Conservation (phyloP, 768 basidiomycete species). For the Rhizopogon sp. region DNA sequence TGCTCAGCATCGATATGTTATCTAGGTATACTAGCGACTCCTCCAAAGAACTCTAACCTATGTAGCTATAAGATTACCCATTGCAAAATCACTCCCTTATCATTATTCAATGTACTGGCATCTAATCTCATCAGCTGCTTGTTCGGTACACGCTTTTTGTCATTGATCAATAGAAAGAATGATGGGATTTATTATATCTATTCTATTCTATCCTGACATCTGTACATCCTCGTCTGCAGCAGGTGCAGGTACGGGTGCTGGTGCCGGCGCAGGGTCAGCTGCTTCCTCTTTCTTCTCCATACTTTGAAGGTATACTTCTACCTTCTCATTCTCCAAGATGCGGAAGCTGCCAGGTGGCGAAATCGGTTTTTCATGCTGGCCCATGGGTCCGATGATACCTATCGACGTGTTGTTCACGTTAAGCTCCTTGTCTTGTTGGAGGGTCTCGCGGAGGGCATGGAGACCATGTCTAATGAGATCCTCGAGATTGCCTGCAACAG, state of each 20-base stretch:
- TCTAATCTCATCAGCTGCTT: neutral
- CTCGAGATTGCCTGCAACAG: conserved; percentile 65
- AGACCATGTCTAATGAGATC: conserved; percentile 91
- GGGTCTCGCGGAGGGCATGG: conserved; percentile 90
- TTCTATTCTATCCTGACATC: conserved; percentile 60
- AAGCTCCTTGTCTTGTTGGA: conserved; percentile 98
- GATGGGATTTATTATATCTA: conserved; percentile 11
- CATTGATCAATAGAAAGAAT: conserved; percentile 4
- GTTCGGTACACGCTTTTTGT: neutral
- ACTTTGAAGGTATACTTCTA: conserved; percentile 68
- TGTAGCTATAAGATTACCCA: too few relatives aligned
- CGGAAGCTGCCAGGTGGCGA: conserved; percentile 65
- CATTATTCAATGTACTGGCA: too few relatives aligned
- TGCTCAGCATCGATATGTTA: too few relatives aligned
- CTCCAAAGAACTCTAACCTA: too few relatives aligned
- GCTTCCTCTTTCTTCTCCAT: conserved; percentile 70
- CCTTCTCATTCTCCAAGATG: conserved; percentile 79
- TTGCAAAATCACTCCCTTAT: too few relatives aligned
- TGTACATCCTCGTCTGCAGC: conserved; percentile 71
- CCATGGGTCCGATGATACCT: conserved; percentile 80
- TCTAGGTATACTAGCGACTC: too few relatives aligned
- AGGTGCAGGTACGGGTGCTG: conserved; percentile 30
- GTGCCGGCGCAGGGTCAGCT: conserved; percentile 32
- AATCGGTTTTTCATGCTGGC: conserved; percentile 49
- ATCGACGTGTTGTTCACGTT: conserved; percentile 92